phyloP scores from a whole-genome alignment of 1,139 yeast species.

The Zygoascus hellenicus region DNA sequence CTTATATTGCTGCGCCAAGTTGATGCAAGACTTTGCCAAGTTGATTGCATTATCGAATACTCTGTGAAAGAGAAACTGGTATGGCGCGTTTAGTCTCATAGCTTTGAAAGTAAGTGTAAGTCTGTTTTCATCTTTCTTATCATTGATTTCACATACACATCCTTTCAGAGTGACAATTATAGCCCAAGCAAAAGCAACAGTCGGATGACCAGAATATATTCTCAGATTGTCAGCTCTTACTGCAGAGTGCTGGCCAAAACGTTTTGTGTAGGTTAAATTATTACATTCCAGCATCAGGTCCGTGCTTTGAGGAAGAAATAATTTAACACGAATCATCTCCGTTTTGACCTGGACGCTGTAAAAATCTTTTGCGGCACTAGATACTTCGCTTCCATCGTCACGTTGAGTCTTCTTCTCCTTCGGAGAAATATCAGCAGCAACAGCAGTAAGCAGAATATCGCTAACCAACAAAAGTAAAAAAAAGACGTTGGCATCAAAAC shows the following conservation, averaged over 20 bases:
- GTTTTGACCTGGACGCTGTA: conserved; percentile 40
- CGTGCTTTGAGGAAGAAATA: conserved; percentile 47
- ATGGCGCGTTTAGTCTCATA: conserved; percentile 45
- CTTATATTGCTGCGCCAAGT: conserved; percentile 48
- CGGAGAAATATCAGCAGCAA: conserved; percentile 13
- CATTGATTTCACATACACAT: conserved; percentile 21
- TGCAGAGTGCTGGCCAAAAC: conserved; percentile 29
- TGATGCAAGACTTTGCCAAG: conserved; percentile 52
- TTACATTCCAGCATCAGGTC: conserved; percentile 50
- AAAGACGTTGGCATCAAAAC: conserved; percentile 31
- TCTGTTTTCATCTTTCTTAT: conserved; percentile 13
- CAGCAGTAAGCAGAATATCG: conserved; percentile 17
- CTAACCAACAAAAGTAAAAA: conserved; percentile 19
- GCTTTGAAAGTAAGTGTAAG: conserved; percentile 30
- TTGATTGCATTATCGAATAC: conserved; percentile 63
- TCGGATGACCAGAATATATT: conserved; percentile 52
- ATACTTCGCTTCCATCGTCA: not conserved
- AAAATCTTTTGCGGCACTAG: conserved; percentile 12
- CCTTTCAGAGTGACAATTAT: conserved; percentile 31
- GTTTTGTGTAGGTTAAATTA: conserved; percentile 34
- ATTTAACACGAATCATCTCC: conserved; percentile 39
- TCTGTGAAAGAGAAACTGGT: conserved; percentile 58
- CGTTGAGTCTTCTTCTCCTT: not conserved
- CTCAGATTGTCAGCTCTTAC: conserved; percentile 39
- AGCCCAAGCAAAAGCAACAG: conserved; percentile 43